Conservation (phyloP, 1,284 basidiomycete species). For the Anthracocystis setariae region DNA sequence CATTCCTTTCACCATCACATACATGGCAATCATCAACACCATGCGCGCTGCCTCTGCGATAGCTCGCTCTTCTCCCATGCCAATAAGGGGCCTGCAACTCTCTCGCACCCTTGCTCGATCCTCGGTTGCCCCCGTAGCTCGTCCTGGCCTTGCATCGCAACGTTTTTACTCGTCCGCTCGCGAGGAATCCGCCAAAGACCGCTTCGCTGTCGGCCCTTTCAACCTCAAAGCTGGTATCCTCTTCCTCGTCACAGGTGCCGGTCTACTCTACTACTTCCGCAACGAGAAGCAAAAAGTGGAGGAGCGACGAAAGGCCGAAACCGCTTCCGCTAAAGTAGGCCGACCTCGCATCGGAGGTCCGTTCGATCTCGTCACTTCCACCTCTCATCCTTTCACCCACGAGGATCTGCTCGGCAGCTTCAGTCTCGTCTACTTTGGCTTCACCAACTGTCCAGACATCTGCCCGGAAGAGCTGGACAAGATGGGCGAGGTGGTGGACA, state of each 20-base stretch:
- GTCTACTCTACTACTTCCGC: conserved; percentile 87
- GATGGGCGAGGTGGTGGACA: conserved; percentile 83
- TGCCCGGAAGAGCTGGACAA: conserved; percentile 99
- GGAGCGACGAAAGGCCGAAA: conserved; percentile 45
- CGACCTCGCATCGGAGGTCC: conserved; percentile 86
- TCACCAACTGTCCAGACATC: conserved; percentile 85
- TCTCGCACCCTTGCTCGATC: conserved; percentile 8
- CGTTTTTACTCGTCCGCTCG: conserved; percentile 23
- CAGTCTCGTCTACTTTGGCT: conserved; percentile 84
- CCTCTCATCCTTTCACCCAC: conserved; percentile 75
- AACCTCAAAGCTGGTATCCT: conserved; percentile 83
- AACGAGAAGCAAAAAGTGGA: conserved; percentile 76
- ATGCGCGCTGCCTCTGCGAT: conserved; percentile 12
- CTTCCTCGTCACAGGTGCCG: conserved; percentile 83
- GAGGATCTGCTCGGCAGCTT: conserved; percentile 81
- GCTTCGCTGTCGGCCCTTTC: conserved; percentile 73
- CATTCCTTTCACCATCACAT: not conserved
- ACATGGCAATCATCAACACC: conserved; percentile 15
- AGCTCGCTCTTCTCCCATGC: conserved; percentile 9
- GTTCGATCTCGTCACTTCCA: conserved; percentile 71
- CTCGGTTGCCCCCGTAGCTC: not conserved
- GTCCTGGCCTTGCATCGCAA: not conserved
- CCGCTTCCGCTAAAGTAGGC: conserved; percentile 69
- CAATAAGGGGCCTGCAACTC: conserved; percentile 6
- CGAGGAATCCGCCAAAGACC: conserved; percentile 46